Conservation (phyloP, 2,329 filamentous ascomycete genomes). For the Monosporascus ibericus region DNA sequence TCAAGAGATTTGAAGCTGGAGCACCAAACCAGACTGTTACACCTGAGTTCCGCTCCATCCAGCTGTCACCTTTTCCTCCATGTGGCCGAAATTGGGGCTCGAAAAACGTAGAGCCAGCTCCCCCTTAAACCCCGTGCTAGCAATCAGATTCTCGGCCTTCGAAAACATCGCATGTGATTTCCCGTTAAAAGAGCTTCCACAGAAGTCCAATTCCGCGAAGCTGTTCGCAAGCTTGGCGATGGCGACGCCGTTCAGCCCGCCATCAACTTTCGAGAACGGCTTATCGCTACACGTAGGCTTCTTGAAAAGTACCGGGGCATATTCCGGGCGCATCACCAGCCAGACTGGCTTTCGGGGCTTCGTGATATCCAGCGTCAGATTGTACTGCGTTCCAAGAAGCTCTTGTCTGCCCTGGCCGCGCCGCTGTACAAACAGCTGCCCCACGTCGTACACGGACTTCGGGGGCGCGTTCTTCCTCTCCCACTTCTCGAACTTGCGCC, state of each 20-base stretch:
- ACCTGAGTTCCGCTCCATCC: background rate
- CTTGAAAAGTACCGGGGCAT: background rate
- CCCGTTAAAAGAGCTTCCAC: background rate
- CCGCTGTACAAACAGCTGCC: constrained; percentile 1
- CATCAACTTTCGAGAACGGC: background rate
- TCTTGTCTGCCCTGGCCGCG: background rate
- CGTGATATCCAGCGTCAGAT: constrained; percentile 2
- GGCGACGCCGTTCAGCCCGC: background rate
- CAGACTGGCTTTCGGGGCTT: background rate
- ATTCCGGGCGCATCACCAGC: constrained; percentile 3
- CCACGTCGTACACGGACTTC: constrained; percentile 4
- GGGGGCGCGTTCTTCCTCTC: background rate
- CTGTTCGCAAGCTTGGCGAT: background rate
- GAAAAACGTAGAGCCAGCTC: background rate
- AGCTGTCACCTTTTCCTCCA: background rate
- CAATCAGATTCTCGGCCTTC: background rate
- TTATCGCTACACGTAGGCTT: background rate
- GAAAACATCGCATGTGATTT: background rate
- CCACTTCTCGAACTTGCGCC: background rate
- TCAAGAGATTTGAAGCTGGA: background rate
- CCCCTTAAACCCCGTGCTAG: background rate
- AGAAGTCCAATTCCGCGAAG: background rate
- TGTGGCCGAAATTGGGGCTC: background rate
- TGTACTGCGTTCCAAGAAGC: background rate
- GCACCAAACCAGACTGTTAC: no score